phyloP scores from a whole-genome alignment of 306 rosid species.

The Amphicarpaea edgeworthii region DNA sequence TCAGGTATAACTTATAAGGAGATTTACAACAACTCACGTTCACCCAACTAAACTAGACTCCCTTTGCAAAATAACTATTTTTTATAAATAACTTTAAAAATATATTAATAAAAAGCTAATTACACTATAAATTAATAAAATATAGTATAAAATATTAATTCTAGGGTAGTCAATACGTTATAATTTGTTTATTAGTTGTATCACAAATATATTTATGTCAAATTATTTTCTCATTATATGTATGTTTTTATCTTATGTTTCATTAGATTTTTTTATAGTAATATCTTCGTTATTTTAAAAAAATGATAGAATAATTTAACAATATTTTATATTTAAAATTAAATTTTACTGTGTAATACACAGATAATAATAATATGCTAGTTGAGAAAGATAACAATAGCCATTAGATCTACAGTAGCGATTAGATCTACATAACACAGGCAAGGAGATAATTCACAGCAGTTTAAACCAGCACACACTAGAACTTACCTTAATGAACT shows the following conservation, averaged over 20 bases:
- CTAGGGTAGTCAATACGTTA: not conserved
- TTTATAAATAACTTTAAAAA: not conserved
- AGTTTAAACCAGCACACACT: slow-evolving; percentile 38
- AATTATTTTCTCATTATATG: not conserved
- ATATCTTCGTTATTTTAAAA: not conserved
- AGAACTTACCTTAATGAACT: slow-evolving; percentile 86
- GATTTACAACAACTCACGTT: too few species aligned
- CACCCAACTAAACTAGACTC: too few species aligned
- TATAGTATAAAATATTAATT: not conserved
- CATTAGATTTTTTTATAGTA: not conserved
- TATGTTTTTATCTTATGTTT: not conserved
- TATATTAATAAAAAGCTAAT: not conserved
- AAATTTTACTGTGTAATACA: not conserved
- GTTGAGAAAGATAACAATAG: slow-evolving; percentile 9
- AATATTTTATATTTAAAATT: not conserved
- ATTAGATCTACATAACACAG: slow-evolving; percentile 22
- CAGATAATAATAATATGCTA: not conserved
- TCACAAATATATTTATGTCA: not conserved
- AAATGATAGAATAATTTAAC: not conserved
- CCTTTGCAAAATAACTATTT: not conserved
- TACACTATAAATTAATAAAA: not conserved
- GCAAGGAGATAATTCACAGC: slow-evolving; percentile 28
- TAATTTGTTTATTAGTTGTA: not conserved
- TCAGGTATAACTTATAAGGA: too few species aligned
- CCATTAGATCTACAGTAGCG: too few species aligned